Percentiles rank a stretch among this genome's conserved stretches.
Evolutionary conservation across 1,139 yeast species (phyloP).

Genomic region (Zhuliangozyma blackwelliae): DNA sequence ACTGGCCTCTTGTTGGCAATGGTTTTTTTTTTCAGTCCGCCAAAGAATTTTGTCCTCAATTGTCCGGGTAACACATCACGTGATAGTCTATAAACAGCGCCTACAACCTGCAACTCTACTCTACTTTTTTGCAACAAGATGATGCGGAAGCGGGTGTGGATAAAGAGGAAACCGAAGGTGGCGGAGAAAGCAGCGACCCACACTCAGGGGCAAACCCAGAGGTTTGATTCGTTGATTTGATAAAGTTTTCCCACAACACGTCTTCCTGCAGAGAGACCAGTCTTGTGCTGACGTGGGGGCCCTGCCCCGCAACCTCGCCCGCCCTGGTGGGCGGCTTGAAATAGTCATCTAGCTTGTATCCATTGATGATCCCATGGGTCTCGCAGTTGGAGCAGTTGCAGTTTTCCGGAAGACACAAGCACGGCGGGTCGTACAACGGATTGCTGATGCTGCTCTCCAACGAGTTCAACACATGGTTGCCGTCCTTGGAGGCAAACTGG

Average conservation of each 20-base stretch:
- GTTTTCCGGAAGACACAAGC: slow-evolving; percentile 41
- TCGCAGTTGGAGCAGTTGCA: slow-evolving; percentile 54
- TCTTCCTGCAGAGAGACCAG: not conserved
- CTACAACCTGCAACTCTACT: too few relatives aligned
- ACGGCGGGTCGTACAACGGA: slow-evolving; percentile 11
- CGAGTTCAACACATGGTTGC: slow-evolving; percentile 2
- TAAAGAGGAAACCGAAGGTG: too few relatives aligned
- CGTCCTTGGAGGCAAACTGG: slow-evolving; percentile 1
- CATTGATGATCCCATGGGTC: slow-evolving; percentile 51
- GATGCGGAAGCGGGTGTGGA: too few relatives aligned
- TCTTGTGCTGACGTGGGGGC: not conserved
- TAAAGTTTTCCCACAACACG: too few relatives aligned
- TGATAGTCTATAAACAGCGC: too few relatives aligned
- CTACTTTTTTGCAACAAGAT: too few relatives aligned
- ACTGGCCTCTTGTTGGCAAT: too few relatives aligned
- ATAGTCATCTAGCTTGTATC: slow-evolving; percentile 42
- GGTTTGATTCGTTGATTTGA: too few relatives aligned
- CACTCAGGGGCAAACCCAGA: not conserved
- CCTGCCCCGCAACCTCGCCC: not conserved
- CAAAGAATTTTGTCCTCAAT: too few relatives aligned
- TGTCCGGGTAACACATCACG: too few relatives aligned
- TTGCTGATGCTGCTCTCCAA: not conserved
- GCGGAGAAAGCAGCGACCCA: not conserved
- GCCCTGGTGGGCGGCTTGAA: slow-evolving; percentile 3
- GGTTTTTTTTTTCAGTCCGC: too few relatives aligned